Base-by-base conservation (phyloP, 371 early-diverging fungal species). In the Mortierella sp. region DNA sequence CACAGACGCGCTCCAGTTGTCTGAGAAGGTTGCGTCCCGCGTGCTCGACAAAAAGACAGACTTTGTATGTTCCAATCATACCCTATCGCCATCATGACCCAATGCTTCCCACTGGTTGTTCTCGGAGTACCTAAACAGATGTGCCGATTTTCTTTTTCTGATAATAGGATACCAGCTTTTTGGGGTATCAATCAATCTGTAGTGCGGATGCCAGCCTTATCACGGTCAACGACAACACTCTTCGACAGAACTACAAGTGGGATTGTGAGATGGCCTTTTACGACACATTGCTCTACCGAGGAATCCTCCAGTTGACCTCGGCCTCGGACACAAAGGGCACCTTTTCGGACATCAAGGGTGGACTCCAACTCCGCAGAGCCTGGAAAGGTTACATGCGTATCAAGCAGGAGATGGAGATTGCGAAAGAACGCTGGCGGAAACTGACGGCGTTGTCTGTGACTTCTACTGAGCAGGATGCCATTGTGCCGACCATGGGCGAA, bases 171-270 rank as follows among this genome's bases (percentile, higher is more conserved):
- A 40, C 74, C 58, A 85, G 52, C 37, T 85, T 73, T 37, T 64
- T 79, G 69, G 41, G 69, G 8, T 77, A 79, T 39, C 71, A 67
- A 44, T 74, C 74, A 1, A 43, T 73, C 44, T 85, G 76, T 48
- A 75, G 75, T 8, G 64, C 76, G 1, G 79, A 80, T 61, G 70
- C 78, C 37, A 70, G 58, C 2, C 31, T 84, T 45, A 43, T 68
- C 26, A 74, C 79, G 5, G 71, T 55, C n/a, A 73, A 75, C 66
- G 80, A 78, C 10, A 76, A 63, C 24, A 79, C 85, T 1, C 71
- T 85, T 31, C 81, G 85, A 37, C 76, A 80, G 43, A 86, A 86
- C 73, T 86, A 81, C 77, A 80, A 85, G 66, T 86, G 86, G 86
- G 86, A 86, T 29, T 86, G 86, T 31, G 86, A 86, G 11, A 79